Evolutionary conservation across 176 grass and related monocot species (phyloP).

Genomic region (Tillandsia leiboldiana): DNA sequence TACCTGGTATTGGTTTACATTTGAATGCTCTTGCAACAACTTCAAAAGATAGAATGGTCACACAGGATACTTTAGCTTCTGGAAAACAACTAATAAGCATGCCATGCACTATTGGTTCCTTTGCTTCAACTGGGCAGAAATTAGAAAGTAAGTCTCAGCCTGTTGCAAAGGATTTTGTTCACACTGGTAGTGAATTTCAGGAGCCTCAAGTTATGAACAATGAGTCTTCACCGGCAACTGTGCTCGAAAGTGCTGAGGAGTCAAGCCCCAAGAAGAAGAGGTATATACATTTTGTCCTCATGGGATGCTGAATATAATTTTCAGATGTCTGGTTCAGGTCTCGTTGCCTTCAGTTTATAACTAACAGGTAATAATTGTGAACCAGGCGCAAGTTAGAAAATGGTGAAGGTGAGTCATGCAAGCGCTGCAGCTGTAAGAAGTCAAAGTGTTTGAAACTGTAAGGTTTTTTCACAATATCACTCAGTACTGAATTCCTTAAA

Average conservation of each 20-base stretch:
- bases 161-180: conserved; percentile 37
- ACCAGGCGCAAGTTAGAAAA: conserved; percentile 69
- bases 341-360: background rate
- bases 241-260: conserved; percentile 43
- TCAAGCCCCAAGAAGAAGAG: conserved; percentile 89
- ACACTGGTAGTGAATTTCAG: conserved; percentile 20
- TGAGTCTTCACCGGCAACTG: conserved; percentile 33
- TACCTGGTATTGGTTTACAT: conserved; percentile 89
- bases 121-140: conserved; percentile 36
- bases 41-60: conserved; percentile 47
- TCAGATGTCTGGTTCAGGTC: background rate
- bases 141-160: conserved; percentile 27
- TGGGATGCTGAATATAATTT: background rate
- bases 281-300: conserved; percentile 29
- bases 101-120: conserved; percentile 31
- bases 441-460: conserved; percentile 99
- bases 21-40: conserved; percentile 72
- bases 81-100: conserved; percentile 12
- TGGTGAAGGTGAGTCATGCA: conserved; percentile 75
- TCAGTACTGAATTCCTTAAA: too few relatives aligned
- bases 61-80: conserved; percentile 28
- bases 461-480: conserved; percentile 13
- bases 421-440: conserved; percentile 98
- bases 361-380: conserved; percentile 13
- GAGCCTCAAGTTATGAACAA: conserved; percentile 34